Evolutionary conservation across 208 protist genomes (phyloP), one percentile per base, ranked within the genome.

Genomic region (Vickermania spadyakhi): DNA sequence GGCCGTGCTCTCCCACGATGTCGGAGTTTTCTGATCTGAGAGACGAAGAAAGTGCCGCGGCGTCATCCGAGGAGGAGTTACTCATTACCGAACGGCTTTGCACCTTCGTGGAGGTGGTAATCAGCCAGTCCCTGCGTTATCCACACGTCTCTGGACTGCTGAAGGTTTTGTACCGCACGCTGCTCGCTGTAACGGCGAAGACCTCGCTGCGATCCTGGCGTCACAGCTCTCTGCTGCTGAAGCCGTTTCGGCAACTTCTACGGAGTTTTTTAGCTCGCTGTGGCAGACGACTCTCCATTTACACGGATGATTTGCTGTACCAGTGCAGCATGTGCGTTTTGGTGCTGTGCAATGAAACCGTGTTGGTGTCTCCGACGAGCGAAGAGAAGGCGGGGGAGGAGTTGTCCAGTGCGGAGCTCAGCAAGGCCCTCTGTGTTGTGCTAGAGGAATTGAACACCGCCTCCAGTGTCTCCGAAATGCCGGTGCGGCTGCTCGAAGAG

Each of bases 61-160:
- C 7, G 36, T 18, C 36, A 7, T 18, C 7, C 36, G 36, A 18
- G 36, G 36, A 45, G 11, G 36, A 18, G 36, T 7, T 45, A 7
- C 36, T 45, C 36, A n/a, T 7, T 7, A 7, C 7, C 28, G 45
- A 49, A 30, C 54, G 41, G 26, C 64, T 52, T 5, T 31, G 31
- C 2, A 5, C 14, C 51, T 75, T 23, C 28, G 49, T 60, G 22
- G 29, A 52, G 2, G 13, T 7, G 14, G 31, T 75, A 5, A 60
- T 63, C 11, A 27, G 3, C 3, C 45, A 42, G 27, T 41, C 52
- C 50, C 28, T 3, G 49, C 52, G 25, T 18, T n/a, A 31, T 50
- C 31, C 76, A 30, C 69, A 80, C 52, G 68, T 73, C 21, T 72
- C 68, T 7, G 79, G 73, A n/a, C 68, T 73, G 55, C 79, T 77